Evolutionary conservation across 768 basidiomycete species (phyloP).

Genomic region (Suillus discolor): DNA sequence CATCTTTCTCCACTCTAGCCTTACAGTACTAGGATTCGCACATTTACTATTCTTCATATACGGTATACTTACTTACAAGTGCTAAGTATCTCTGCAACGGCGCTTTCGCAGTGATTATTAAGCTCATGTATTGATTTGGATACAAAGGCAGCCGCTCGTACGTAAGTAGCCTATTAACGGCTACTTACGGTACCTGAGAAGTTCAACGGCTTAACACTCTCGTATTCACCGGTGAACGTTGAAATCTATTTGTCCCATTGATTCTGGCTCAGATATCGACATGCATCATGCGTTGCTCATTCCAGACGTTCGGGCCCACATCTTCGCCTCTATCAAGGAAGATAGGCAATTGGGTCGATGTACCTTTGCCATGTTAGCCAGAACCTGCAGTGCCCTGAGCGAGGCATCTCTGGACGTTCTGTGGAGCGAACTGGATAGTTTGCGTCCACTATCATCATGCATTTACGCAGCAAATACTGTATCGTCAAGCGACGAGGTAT

Average conservation of each 20-base stretch:
- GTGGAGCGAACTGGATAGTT: slow-evolving; percentile 6
- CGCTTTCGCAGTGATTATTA: too few relatives aligned
- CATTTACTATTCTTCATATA: too few relatives aligned
- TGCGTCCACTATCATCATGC: slow-evolving; percentile 4
- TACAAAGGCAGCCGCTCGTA: background rate
- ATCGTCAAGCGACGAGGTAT: background rate
- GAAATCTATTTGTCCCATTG: background rate
- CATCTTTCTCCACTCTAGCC: too few relatives aligned
- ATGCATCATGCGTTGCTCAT: slow-evolving; percentile 2
- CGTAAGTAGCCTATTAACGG: background rate
- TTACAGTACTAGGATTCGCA: too few relatives aligned
- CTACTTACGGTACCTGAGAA: background rate
- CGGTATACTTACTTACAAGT: too few relatives aligned
- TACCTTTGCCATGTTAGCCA: slow-evolving; percentile 2
- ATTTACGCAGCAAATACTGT: background rate
- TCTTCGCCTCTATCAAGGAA: slow-evolving; percentile 1
- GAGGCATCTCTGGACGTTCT: background rate
- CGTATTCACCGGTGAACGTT: background rate
- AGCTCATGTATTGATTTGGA: too few relatives aligned
- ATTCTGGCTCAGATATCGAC: background rate
- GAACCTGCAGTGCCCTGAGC: background rate
- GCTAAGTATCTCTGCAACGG: too few relatives aligned
- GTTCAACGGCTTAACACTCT: background rate
- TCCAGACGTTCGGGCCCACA: background rate
- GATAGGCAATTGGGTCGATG: background rate